A percentile compares a stretch with the other conserved stretches of the same genome.
Conservation (phyloP, 192 early-diverging fungal species). For the Coemansia sp. region DNA sequence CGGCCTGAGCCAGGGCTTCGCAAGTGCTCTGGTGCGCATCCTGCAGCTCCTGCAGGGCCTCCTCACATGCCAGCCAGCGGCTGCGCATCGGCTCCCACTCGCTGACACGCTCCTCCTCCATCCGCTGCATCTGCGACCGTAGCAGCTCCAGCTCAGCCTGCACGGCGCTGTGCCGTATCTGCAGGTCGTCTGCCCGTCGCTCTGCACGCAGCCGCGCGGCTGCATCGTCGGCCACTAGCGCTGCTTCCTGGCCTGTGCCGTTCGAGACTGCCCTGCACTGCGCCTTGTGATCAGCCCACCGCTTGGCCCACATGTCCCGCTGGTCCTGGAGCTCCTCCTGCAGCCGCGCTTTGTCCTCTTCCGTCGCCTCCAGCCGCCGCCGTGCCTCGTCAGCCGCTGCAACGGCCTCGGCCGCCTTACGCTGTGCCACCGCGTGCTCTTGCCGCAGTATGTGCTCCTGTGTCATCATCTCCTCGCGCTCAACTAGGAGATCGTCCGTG, state of each 20-base stretch:
- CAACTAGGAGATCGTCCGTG: conserved; percentile 36
- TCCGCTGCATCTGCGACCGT: conserved; percentile 16
- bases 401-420: conserved; percentile 20
- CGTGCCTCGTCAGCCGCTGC: conserved; percentile 17
- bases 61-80: conserved; percentile 42
- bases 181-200: conserved; percentile 26
- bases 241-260: conserved; percentile 1
- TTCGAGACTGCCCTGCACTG: conserved; percentile 10
- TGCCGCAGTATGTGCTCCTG: conserved; percentile 29
- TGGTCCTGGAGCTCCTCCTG: conserved; percentile 34
- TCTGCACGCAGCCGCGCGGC: conserved; percentile 39
- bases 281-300: conserved; percentile 31
- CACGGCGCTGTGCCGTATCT: conserved; percentile 16
- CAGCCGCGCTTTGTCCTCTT: conserved; percentile 30
- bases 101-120: conserved; percentile 23
- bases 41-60: conserved; percentile 43
- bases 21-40: conserved; percentile 43
- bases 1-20: conserved; percentile 39
- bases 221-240: conserved; percentile 21
- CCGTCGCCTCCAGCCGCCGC: conserved; percentile 17
- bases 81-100: conserved; percentile 50
- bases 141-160: conserved; percentile 29
- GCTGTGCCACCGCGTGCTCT: conserved; percentile 28
- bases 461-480: conserved; percentile 38
- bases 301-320: conserved; percentile 31